Percentiles rank a stretch among this genome's conserved stretches.
Evolutionary conservation across 352 stramenopile species (phyloP).

Genomic region (Salisapilia sapeloensis): DNA sequence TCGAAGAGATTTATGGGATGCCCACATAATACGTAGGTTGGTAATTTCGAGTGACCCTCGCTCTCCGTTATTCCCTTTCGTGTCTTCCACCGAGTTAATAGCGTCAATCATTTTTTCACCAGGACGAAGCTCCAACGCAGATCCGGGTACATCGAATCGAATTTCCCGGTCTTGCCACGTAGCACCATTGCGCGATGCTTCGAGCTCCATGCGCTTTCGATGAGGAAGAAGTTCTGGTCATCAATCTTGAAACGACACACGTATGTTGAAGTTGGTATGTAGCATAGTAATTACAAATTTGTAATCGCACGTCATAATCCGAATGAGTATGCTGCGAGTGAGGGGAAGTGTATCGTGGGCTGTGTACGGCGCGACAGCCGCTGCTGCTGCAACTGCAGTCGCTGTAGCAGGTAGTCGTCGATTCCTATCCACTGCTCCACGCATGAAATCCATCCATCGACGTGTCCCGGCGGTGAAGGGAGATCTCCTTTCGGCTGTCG

Average conservation of each 20-base stretch:
- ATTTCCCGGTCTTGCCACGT: slow-evolving; percentile 87
- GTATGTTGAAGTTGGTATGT: too few species aligned
- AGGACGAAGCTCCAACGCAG: slow-evolving; percentile 49
- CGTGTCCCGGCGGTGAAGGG: slow-evolving; percentile 9
- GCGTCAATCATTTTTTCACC: slow-evolving; percentile 76
- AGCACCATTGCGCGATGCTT: slow-evolving; percentile 24
- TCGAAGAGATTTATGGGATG: slow-evolving; percentile 69
- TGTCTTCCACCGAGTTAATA: slow-evolving; percentile 91
- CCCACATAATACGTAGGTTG: slow-evolving; percentile 85
- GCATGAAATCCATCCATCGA: too few species aligned
- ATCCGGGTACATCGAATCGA: slow-evolving; percentile 62
- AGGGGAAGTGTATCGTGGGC: too few species aligned
- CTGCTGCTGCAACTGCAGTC: not conserved
- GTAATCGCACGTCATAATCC: too few species aligned
- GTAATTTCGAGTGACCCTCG: slow-evolving; percentile 79
- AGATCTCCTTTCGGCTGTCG: slow-evolving; percentile 18
- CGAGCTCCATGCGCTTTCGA: slow-evolving; percentile 52
- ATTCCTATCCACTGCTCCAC: too few species aligned
- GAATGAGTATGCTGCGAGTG: too few species aligned
- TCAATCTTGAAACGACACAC: too few species aligned
- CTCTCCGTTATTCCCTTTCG: slow-evolving; percentile 90
- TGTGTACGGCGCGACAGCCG: too few species aligned
- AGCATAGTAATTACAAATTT: too few species aligned
- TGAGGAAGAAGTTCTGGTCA: too few species aligned
- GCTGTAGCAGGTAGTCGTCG: not conserved